Conservation (phyloP, 1,139 yeast genomes). For the Pichia sp. region DNA sequence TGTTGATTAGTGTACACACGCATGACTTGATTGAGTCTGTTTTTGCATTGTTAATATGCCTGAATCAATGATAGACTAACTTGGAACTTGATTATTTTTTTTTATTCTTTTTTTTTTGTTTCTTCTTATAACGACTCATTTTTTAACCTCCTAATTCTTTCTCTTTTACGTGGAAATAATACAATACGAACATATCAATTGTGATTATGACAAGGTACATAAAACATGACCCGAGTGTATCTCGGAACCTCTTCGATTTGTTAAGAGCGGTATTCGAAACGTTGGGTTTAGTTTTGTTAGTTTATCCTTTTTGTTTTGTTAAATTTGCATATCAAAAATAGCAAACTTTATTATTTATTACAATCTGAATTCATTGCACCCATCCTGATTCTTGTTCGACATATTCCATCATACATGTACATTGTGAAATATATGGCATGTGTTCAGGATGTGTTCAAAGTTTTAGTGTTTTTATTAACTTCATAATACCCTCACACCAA, state of each 20-base stretch:
- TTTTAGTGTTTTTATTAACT: conserved; percentile 5
- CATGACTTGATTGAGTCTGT: neutral
- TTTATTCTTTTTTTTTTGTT: neutral
- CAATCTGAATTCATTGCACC: conserved; percentile 16
- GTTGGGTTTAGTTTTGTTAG: neutral
- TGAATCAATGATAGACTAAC: too few relatives aligned
- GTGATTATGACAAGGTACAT: conserved; percentile 13
- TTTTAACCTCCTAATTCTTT: too few relatives aligned
- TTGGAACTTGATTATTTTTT: neutral
- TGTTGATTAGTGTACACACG: neutral
- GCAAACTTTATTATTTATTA: too few relatives aligned
- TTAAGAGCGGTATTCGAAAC: conserved; percentile 4
- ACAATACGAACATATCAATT: neutral
- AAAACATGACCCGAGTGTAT: conserved; percentile 5
- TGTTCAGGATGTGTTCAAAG: conserved; percentile 3
- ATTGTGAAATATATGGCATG: neutral
- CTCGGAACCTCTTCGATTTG: conserved; percentile 10
- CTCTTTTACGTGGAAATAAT: too few relatives aligned
- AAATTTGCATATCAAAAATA: too few relatives aligned
- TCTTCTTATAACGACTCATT: neutral
- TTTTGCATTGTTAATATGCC: too few relatives aligned
- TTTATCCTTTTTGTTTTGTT: too few relatives aligned
- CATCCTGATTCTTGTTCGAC: conserved; percentile 14
- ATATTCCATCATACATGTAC: neutral
- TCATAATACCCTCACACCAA: neutral